Percentiles rank a stretch among this genome's conserved stretches.
Evolutionary conservation across 495 filamentous ascomycete genomes (phyloP).

Genomic region (Terfezia claveryi): DNA sequence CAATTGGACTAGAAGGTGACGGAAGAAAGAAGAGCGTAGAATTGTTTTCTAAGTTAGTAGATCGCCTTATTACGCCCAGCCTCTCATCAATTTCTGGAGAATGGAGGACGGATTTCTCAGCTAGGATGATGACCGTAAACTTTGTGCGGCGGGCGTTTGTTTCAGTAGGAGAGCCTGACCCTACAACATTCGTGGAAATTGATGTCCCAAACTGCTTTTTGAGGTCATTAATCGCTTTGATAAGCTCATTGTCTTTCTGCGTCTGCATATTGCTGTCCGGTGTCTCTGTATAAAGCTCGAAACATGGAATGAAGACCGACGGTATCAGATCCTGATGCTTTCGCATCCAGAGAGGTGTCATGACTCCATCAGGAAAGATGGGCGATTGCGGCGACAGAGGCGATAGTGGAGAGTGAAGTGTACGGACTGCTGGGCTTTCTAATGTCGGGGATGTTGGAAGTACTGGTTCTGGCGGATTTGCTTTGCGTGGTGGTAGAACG

Average conservation of each 20-base stretch:
- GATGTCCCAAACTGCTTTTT: slow-evolving; percentile 22
- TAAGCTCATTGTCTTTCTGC: slow-evolving; percentile 63
- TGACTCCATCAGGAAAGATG: slow-evolving; percentile 68
- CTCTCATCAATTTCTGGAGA: slow-evolving; percentile 50
- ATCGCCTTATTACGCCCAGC: slow-evolving; percentile 47
- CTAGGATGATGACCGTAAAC: slow-evolving; percentile 54
- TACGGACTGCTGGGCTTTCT: slow-evolving; percentile 23
- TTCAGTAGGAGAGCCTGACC: slow-evolving; percentile 1
- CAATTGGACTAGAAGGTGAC: slow-evolving; percentile 35
- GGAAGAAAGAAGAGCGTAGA: slow-evolving; percentile 54
- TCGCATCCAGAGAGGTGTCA: slow-evolving; percentile 56
- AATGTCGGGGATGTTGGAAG: slow-evolving; percentile 27
- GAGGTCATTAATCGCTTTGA: slow-evolving; percentile 60
- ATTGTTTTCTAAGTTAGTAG: slow-evolving; percentile 59
- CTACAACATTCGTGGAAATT: slow-evolving; percentile 1
- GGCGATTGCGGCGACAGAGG: slow-evolving; percentile 59
- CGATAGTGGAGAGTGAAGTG: slow-evolving; percentile 71
- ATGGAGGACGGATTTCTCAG: slow-evolving; percentile 39
- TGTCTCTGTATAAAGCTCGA: slow-evolving; percentile 35
- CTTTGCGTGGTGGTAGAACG: slow-evolving; percentile 40
- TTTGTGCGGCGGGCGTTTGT: slow-evolving; percentile 12
- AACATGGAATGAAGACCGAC: slow-evolving; percentile 54
- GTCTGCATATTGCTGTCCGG: slow-evolving; percentile 47
- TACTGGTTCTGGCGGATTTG: slow-evolving; percentile 32
- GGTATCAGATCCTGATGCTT: slow-evolving; percentile 73